Base-by-base conservation (phyloP, 371 early-diverging fungal genomes). In the Mucor circinelloides region DNA sequence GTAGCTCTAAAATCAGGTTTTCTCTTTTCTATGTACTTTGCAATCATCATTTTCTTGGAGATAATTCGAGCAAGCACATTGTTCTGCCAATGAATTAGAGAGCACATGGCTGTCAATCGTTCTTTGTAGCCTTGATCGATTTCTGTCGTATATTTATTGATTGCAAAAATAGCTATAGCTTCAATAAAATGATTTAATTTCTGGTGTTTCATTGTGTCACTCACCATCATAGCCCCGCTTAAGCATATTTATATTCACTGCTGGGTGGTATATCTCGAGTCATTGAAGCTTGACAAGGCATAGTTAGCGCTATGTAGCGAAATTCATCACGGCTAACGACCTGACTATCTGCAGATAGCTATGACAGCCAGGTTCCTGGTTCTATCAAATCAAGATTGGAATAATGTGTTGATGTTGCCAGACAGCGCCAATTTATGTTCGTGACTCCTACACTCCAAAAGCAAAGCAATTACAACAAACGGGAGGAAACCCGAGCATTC, bases 201-300 rank as follows among this genome's bases (percentile, higher is more conserved):
- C 52, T 50, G 23, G 52, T 50, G 52, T 50, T 50, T 50, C 52
- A 50, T 50, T 50, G 52, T 50, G 27, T 23, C 25, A 50, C 52
- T 50, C 27, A 13, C 5, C 52, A 21, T 13, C 52, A 21, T 5
- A 50, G 23, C 52, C 25, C 52, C 21, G 52, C 21, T 5, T 25
- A 50, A 50, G 52, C 52, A 13, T 27, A 23, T 21, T 12, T 50
- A 25, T 25, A 52, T 13, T n/a, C 13, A 27, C 0, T 27, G 27
- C 23, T 50, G 17, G 17, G 2, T 36, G 13, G 1, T 36, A 36
- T 2, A 36, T 17, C 15, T 17, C 17, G 1, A 1, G 17, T 17
- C 40, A 40, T 17, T 40, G 17, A 17, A 40, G 40, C 17, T 17
- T 17, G 40, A 17, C 40, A 0, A 40, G 4, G 9, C 17, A 17